phyloP scores from a whole-genome alignment of 1,139 yeast genomes.

The Blastobotrys malaysiensis region DNA sequence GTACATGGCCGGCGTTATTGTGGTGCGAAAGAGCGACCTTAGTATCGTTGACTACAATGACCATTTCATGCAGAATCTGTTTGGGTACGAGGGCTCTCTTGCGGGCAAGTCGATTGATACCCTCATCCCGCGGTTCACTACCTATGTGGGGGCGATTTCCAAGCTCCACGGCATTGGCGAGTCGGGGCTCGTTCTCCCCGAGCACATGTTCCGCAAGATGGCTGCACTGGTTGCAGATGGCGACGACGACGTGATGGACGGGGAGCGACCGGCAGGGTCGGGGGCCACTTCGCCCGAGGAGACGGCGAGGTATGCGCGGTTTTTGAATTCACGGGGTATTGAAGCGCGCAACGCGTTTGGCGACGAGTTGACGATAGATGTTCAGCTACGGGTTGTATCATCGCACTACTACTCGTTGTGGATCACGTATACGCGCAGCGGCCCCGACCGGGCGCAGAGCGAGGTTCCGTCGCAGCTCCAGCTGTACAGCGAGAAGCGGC shows the following conservation, averaged over 20 bases:
- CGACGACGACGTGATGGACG: not conserved
- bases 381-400: conserved; percentile 70
- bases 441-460: conserved; percentile 10
- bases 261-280: not conserved
- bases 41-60: conserved; percentile 62
- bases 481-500: conserved; percentile 30
- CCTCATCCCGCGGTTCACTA: conserved; percentile 62
- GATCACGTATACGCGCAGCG: conserved; percentile 69
- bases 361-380: conserved; percentile 56
- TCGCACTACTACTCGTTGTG: conserved; percentile 61
- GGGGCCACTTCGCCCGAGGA: conserved; percentile 1
- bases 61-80: conserved; percentile 70
- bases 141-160: conserved; percentile 46
- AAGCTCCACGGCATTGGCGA: conserved; percentile 26
- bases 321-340: conserved; percentile 43
- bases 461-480: conserved; percentile 55
- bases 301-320: conserved; percentile 15
- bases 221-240: conserved; percentile 22
- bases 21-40: conserved; percentile 49
- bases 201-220: conserved; percentile 74
- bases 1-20: conserved; percentile 80
- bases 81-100: conserved; percentile 55
- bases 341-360: conserved; percentile 71
- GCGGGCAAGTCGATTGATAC: conserved; percentile 47
- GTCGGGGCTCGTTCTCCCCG: conserved; percentile 69